Conservation (phyloP, 2,329 filamentous ascomycete species). For the Fusarium mundagurra region DNA sequence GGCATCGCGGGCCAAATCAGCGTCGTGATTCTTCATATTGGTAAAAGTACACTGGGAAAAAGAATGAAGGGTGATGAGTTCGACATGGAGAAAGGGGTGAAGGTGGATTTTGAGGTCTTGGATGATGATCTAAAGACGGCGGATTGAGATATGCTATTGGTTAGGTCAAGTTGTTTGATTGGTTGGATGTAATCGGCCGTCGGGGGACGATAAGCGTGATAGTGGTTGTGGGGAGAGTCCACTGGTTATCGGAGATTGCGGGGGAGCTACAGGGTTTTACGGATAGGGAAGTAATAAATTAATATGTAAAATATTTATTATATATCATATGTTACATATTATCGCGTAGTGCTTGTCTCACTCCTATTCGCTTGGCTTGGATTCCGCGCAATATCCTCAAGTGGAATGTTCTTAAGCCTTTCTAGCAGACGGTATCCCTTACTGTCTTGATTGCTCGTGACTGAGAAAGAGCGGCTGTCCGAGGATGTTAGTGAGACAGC, state of each 20-base stretch:
- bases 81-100: background rate
- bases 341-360: too few species aligned
- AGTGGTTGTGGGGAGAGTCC: background rate
- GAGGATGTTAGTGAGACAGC: too few species aligned
- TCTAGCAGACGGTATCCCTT: too few species aligned
- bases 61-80: rapidly evolving
- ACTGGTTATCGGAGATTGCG: background rate
- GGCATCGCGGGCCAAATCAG: background rate
- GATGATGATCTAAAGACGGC: background rate
- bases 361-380: too few species aligned
- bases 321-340: too few species aligned
- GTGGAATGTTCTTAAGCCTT: too few species aligned
- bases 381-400: too few species aligned
- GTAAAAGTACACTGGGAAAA: rapidly evolving
- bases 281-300: too few species aligned
- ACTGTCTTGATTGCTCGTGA: too few species aligned
- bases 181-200: background rate
- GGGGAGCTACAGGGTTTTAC: background rate
- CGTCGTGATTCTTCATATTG: background rate
- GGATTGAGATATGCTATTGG: background rate
- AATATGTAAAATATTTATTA: too few species aligned
- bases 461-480: too few species aligned
- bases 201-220: background rate
- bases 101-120: background rate
- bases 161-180: background rate